Percentiles rank a stretch among this genome's conserved stretches.
phyloP scores from a whole-genome alignment of 2,329 filamentous ascomycete species.

The Colletotrichum eremochloae region DNA sequence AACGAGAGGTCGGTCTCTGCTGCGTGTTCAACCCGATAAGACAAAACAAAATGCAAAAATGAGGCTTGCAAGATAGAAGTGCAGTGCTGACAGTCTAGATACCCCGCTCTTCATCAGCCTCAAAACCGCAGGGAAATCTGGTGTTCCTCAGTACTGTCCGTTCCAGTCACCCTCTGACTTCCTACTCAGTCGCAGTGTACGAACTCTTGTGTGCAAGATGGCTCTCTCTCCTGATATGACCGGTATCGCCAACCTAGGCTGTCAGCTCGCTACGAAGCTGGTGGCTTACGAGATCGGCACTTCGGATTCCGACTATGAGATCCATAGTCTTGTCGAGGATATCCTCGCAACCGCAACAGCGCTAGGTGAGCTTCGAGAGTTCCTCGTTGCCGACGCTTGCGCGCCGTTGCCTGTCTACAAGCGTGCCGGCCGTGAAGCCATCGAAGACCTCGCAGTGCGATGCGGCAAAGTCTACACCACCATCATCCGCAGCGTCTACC shows the following conservation, averaged over 20 bases:
- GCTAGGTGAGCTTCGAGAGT: slow-evolving; percentile 28
- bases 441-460: slow-evolving; percentile 24
- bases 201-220: slow-evolving; percentile 1
- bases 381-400: slow-evolving; percentile 13
- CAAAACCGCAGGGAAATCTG: not conserved
- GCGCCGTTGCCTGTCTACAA: slow-evolving; percentile 23
- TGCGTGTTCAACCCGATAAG: slow-evolving; percentile 19
- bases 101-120: slow-evolving; percentile 29
- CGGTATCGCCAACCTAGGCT: slow-evolving; percentile 29
- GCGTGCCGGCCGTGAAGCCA: slow-evolving; percentile 25
- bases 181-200: not conserved
- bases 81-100: slow-evolving; percentile 21
- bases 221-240: slow-evolving; percentile 14
- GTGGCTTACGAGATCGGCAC: slow-evolving; percentile 16
- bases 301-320: not conserved
- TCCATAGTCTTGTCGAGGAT: not conserved
- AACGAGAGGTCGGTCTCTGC: slow-evolving; percentile 3
- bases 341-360: slow-evolving; percentile 12
- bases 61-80: slow-evolving; percentile 26
- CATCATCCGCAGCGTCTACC: slow-evolving; percentile 29
- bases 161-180: not conserved
- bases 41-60: slow-evolving; percentile 5
- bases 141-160: not conserved
- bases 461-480: slow-evolving; percentile 27
- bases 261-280: slow-evolving; percentile 32